phyloP scores from a whole-genome alignment of 768 basidiomycete species.

The Leucosporidium yakuticum region DNA sequence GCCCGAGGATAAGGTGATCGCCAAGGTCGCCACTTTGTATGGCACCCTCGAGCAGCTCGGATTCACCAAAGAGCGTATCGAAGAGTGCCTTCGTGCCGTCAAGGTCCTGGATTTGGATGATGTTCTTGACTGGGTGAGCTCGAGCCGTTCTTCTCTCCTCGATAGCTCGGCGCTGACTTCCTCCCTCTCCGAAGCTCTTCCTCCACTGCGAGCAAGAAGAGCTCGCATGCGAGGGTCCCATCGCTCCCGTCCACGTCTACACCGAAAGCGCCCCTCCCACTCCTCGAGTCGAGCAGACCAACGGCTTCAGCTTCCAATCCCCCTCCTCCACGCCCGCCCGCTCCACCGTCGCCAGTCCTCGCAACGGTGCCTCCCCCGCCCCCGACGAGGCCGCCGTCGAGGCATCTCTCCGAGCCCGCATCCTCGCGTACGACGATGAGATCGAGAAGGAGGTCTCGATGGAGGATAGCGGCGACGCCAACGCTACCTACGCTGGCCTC shows the following conservation, averaged over 20 bases:
- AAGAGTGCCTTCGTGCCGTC: constrained; percentile 63
- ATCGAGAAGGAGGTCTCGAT: constrained; percentile 7
- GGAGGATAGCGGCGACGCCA: constrained; percentile 49
- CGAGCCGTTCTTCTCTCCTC: neutral
- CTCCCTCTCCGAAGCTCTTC: constrained; percentile 52
- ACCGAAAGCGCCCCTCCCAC: constrained; percentile 26
- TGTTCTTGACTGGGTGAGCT: constrained; percentile 79
- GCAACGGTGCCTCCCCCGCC: neutral
- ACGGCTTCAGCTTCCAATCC: neutral
- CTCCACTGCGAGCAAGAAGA: constrained; percentile 61
- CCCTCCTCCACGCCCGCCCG: neutral
- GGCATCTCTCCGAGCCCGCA: constrained; percentile 19
- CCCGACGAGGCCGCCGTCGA: neutral
- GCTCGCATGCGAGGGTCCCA: constrained; percentile 44
- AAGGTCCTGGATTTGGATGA: constrained; percentile 72
- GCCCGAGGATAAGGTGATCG: constrained; percentile 63
- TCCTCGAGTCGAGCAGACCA: neutral
- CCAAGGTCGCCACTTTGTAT: constrained; percentile 69
- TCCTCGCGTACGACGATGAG: constrained; percentile 28
- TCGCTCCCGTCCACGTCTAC: constrained; percentile 9
- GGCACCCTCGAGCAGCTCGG: constrained; percentile 73
- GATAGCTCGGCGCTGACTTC: neutral
- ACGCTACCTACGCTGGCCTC: constrained; percentile 57
- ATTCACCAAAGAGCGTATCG: constrained; percentile 62
- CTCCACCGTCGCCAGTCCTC: neutral